Conservation (phyloP, 2,329 filamentous ascomycete genomes). For the Fusarium incarnatum region DNA sequence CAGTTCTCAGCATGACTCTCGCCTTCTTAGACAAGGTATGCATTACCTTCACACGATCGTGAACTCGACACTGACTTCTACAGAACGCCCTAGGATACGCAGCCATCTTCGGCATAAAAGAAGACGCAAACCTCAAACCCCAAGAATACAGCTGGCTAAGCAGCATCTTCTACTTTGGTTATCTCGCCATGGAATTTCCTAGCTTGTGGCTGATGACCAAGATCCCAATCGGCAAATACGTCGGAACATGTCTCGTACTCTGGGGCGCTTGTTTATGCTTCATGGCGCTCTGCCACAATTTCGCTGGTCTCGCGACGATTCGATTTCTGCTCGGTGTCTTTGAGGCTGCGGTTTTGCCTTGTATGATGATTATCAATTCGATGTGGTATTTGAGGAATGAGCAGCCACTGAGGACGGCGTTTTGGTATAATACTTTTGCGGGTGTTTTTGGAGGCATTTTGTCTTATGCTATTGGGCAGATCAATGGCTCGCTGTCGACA, state of each 20-base stretch:
- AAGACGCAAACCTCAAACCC: slow-evolving; percentile 46
- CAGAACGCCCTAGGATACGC: slow-evolving; percentile 28
- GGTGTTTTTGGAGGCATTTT: slow-evolving; percentile 50
- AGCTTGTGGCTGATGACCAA: slow-evolving; percentile 44
- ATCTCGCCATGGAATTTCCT: slow-evolving; percentile 63
- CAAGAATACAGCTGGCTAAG: slow-evolving; percentile 74
- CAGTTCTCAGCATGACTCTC: slow-evolving; percentile 2
- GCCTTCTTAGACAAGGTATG: slow-evolving; percentile 21
- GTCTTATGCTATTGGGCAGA: slow-evolving; percentile 47
- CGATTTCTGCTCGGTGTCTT: slow-evolving; percentile 49
- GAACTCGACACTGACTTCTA: fast-evolving
- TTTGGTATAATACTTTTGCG: slow-evolving; percentile 50
- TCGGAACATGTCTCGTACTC: slow-evolving; percentile 35
- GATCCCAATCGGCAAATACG: slow-evolving; percentile 35
- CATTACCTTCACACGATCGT: fast-evolving
- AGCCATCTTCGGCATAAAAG: slow-evolving; percentile 38
- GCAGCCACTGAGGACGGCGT: slow-evolving; percentile 48
- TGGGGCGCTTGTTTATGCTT: slow-evolving; percentile 43
- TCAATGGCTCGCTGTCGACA: slow-evolving; percentile 41
- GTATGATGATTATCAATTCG: slow-evolving; percentile 46
- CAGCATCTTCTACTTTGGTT: slow-evolving; percentile 57
- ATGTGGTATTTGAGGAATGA: slow-evolving; percentile 52
- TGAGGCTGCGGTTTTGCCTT: slow-evolving; percentile 46
- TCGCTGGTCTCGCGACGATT: slow-evolving; percentile 41
- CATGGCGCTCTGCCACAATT: slow-evolving; percentile 44